phyloP scores from a whole-genome alignment of 176 grass and related monocot genomes.

The Carex littledalei region DNA sequence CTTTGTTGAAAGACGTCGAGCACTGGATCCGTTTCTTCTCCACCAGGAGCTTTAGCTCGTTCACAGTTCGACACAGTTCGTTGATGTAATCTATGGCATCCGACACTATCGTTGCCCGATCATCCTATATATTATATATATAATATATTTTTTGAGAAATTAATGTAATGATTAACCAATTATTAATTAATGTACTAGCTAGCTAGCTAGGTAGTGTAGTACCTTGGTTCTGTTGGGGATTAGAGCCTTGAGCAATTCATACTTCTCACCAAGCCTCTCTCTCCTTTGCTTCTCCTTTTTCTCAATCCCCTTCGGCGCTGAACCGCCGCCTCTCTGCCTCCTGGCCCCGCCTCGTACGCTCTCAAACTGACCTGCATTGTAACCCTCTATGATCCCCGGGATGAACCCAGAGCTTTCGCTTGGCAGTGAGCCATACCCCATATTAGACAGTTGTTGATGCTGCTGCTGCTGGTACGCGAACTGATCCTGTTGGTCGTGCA shows the following conservation, averaged over 20 bases:
- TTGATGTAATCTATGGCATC: conserved; percentile 23
- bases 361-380: not conserved
- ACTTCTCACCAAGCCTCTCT: conserved; percentile 21
- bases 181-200: too few relatives aligned
- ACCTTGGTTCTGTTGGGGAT: conserved; percentile 23
- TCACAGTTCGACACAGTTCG: conserved; percentile 16
- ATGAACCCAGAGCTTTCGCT: conserved; percentile 12
- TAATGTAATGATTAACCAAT: too few relatives aligned
- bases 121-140: not conserved
- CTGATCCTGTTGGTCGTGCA: not conserved
- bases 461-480: not conserved
- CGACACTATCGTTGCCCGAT: conserved; percentile 15
- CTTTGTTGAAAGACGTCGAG: not conserved
- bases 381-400: conserved; percentile 1
- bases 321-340: not conserved
- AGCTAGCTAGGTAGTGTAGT: too few relatives aligned
- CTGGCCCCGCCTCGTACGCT: not conserved
- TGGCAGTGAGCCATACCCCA: not conserved
- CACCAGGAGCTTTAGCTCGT: conserved; percentile 11
- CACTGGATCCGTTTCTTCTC: conserved; percentile 11
- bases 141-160: not conserved
- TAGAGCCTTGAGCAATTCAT: conserved; percentile 15
- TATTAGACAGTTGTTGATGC: not conserved
- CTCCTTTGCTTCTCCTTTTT: conserved; percentile 25
- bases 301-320: not conserved